These are phyloP conservation scores for Hanseniaspora vineae DNA, from an alignment of 805 yeast genomes.

Conservation along the genomic window DNA sequence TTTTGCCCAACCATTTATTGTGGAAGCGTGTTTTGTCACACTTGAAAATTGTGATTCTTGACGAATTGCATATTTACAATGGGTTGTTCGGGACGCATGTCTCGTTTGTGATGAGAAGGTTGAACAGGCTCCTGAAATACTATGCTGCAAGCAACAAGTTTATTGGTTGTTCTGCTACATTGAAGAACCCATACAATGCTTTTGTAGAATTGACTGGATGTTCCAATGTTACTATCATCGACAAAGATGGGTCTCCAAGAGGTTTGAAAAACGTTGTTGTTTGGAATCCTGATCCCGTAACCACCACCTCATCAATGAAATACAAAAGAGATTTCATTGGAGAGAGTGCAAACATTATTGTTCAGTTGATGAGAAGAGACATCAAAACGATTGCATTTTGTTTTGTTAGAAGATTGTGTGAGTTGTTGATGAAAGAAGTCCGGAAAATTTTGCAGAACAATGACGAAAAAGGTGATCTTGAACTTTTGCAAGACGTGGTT, in stretches of 20 bases:
- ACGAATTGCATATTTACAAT: constrained; percentile 75
- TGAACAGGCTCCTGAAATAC: constrained; percentile 48
- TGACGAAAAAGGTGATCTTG: constrained; percentile 30
- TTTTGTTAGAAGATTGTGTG: constrained; percentile 75
- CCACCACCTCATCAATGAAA: constrained; percentile 26
- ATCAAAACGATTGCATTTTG: constrained; percentile 85
- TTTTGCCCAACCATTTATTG: constrained; percentile 60
- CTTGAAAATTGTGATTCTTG: constrained; percentile 64
- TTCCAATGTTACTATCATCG: constrained; percentile 31
- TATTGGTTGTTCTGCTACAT: constrained; percentile 90
- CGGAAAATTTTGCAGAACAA: constrained; percentile 24
- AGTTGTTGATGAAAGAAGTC: constrained; percentile 73
- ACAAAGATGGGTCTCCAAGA: constrained; percentile 79
- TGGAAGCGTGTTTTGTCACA: constrained; percentile 62
- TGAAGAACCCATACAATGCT: constrained; percentile 58
- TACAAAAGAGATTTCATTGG: constrained; percentile 56
- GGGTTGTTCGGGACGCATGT: constrained; percentile 93
- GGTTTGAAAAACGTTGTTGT: constrained; percentile 64
- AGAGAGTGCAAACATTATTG: constrained; percentile 65
- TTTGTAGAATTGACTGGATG: constrained; percentile 62
- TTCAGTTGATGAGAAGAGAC: constrained; percentile 47
- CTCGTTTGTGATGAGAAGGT: constrained; percentile 67
- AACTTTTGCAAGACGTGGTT: constrained; percentile 56
- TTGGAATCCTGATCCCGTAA: constrained; percentile 75
- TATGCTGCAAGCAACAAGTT: constrained; percentile 24